These are phyloP conservation scores for Phaeophleospora eucalypticola DNA, from an alignment of 2,329 filamentous ascomycete species.

Conservation along the genomic window DNA sequence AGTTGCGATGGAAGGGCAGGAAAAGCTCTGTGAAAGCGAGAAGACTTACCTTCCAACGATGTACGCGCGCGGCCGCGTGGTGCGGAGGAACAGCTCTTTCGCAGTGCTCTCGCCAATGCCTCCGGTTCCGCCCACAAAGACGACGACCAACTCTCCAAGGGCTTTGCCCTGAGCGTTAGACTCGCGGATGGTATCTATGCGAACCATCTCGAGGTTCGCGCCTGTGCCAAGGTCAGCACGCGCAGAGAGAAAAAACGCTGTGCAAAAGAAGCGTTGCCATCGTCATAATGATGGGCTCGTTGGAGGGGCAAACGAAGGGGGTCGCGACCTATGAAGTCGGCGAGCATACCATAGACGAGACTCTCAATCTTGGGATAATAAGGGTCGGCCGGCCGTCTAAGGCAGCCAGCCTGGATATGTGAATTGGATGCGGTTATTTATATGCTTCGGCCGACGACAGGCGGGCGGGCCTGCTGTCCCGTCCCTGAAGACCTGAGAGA, in stretches of 20 bases:
- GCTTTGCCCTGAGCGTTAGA: constrained; percentile 29
- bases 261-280: background rate
- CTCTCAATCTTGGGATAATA: constrained; percentile 1
- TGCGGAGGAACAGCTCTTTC: constrained; percentile 40
- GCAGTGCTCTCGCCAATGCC: constrained; percentile 44
- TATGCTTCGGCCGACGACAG: too few species aligned
- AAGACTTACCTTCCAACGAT: constrained; percentile 38
- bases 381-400: background rate
- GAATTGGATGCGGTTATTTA: background rate
- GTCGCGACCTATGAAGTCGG: too few species aligned
- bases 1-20: background rate
- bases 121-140: constrained; percentile 42
- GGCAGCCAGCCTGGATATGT: background rate
- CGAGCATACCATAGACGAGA: constrained; percentile 1
- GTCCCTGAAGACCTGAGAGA: too few species aligned
- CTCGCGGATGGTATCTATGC: constrained; percentile 30
- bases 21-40: background rate
- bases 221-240: constrained; percentile 3
- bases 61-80: constrained; percentile 38
- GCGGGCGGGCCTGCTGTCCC: too few species aligned
- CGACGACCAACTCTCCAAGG: constrained; percentile 30
- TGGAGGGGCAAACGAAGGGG: too few species aligned
- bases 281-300: too few species aligned
- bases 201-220: constrained; percentile 20
- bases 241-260: background rate